These are phyloP conservation scores for Gypsophila paniculata DNA, from an alignment of 179 eudicot species.

Conservation along the genomic window DNA sequence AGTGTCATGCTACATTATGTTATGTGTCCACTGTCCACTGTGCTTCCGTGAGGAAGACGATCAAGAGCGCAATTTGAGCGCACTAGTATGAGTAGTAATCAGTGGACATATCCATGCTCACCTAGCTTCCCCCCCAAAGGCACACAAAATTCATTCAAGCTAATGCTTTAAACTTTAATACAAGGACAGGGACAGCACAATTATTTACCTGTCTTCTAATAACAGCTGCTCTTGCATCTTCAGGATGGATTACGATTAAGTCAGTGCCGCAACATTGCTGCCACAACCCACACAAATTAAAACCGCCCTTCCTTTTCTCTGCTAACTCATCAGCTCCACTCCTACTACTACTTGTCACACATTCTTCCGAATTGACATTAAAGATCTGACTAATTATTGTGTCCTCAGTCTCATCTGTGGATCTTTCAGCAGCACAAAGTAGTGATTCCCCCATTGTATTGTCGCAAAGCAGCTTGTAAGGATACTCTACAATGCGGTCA, in stretches of 20 bases:
- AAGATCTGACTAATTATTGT: neutral
- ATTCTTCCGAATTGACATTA: neutral
- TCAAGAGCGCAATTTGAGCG: too few relatives aligned
- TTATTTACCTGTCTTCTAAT: neutral
- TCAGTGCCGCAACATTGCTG: neutral
- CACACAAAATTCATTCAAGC: neutral
- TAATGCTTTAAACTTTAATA: neutral
- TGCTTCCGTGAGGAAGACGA: too few relatives aligned
- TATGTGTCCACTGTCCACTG: too few relatives aligned
- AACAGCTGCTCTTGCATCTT: neutral
- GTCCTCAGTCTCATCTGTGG: neutral
- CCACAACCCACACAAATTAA: neutral
- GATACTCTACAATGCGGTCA: neutral
- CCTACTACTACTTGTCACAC: neutral
- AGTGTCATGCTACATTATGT: too few relatives aligned
- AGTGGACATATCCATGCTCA: too few relatives aligned
- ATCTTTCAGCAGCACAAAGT: neutral
- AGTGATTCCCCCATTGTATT: neutral
- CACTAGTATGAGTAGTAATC: too few relatives aligned
- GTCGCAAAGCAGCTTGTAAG: too few relatives aligned
- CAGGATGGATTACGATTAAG: neutral
- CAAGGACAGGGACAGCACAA: neutral
- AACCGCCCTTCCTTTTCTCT: neutral
- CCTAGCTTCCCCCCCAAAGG: too few relatives aligned
- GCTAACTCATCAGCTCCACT: neutral